Percentiles rank a stretch among this genome's conserved stretches.
Conservation (phyloP, 805 yeast genomes). For the Millerozyma acaciae region DNA sequence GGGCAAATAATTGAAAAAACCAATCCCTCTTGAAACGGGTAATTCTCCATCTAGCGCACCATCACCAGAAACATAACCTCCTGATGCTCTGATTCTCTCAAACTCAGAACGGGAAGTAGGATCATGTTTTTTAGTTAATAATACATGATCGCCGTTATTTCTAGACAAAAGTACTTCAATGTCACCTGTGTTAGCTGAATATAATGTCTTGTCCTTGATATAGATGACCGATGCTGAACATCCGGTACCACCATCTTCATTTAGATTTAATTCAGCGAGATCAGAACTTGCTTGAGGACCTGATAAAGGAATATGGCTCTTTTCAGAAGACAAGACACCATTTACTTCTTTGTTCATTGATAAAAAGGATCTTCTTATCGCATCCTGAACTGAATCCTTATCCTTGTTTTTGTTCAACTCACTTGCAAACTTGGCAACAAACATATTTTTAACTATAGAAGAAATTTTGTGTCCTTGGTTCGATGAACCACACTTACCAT, state of each 20-base stretch:
- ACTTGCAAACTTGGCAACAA: slow-evolving; percentile 61
- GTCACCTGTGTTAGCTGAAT: slow-evolving; percentile 89
- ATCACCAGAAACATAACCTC: slow-evolving; percentile 83
- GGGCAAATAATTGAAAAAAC: slow-evolving; percentile 80
- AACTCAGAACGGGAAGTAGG: slow-evolving; percentile 77
- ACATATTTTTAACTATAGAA: slow-evolving; percentile 64
- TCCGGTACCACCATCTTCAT: slow-evolving; percentile 74
- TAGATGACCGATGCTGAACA: slow-evolving; percentile 82
- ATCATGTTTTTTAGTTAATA: slow-evolving; percentile 73
- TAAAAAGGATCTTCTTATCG: slow-evolving; percentile 78
- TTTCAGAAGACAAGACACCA: slow-evolving; percentile 45
- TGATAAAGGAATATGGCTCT: slow-evolving; percentile 38
- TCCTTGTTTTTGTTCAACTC: slow-evolving; percentile 50
- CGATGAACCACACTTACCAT: slow-evolving; percentile 66
- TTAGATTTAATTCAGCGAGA: slow-evolving; percentile 46
- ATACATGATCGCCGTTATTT: slow-evolving; percentile 74
- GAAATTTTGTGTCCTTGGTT: slow-evolving; percentile 52
- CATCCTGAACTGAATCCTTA: slow-evolving; percentile 59
- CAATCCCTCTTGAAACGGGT: slow-evolving; percentile 86
- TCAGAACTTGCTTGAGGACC: slow-evolving; percentile 27
- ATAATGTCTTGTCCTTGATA: slow-evolving; percentile 63
- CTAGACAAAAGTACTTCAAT: slow-evolving; percentile 76
- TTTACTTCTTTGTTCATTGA: slow-evolving; percentile 80
- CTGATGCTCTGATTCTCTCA: slow-evolving; percentile 84
- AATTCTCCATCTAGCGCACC: slow-evolving; percentile 82